Evolutionary conservation across 2,329 filamentous ascomycete genomes (phyloP).

Genomic region (Exophiala aquamarina): DNA sequence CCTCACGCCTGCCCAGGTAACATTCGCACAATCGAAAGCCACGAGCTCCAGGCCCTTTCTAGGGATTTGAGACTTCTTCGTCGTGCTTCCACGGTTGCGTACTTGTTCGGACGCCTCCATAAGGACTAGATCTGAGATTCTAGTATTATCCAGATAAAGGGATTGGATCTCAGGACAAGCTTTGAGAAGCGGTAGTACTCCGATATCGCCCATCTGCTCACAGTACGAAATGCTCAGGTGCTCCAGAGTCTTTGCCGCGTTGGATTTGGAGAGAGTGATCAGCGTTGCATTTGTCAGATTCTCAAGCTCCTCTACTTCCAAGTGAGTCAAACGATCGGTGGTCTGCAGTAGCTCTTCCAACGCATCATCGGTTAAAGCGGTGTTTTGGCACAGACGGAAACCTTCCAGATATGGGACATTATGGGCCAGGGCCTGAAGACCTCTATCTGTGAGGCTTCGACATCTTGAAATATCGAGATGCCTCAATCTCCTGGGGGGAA

Average conservation of each 20-base stretch:
- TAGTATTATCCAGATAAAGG: conserved; percentile 90
- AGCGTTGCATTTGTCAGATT: conserved; percentile 74
- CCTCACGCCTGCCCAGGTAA: conserved; percentile 88
- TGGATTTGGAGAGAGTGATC: conserved; percentile 71
- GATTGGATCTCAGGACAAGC: conserved; percentile 67
- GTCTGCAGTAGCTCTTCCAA: conserved; percentile 72
- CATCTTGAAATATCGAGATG: conserved; percentile 86
- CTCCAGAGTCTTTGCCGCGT: conserved; percentile 69
- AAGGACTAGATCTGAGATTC: conserved; percentile 81
- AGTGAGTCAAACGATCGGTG: conserved; percentile 73
- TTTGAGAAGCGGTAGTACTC: conserved; percentile 80
- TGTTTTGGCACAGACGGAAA: conserved; percentile 77
- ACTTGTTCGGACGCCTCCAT: conserved; percentile 83
- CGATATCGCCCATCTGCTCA: conserved; percentile 77
- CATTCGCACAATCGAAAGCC: conserved; percentile 86
- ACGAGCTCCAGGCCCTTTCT: conserved; percentile 70
- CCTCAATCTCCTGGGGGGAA: conserved; percentile 73
- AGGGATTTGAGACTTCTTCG: conserved; percentile 44
- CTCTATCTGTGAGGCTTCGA: conserved; percentile 67
- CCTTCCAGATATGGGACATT: conserved; percentile 79
- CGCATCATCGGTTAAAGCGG: conserved; percentile 69
- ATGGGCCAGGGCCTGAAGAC: conserved; percentile 69
- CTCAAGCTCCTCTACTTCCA: conserved; percentile 85
- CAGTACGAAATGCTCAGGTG: conserved; percentile 91
- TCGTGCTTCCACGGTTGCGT: conserved; percentile 60